phyloP scores from a whole-genome alignment of 2,329 filamentous ascomycete species.

The Fonsecaea erecta region DNA sequence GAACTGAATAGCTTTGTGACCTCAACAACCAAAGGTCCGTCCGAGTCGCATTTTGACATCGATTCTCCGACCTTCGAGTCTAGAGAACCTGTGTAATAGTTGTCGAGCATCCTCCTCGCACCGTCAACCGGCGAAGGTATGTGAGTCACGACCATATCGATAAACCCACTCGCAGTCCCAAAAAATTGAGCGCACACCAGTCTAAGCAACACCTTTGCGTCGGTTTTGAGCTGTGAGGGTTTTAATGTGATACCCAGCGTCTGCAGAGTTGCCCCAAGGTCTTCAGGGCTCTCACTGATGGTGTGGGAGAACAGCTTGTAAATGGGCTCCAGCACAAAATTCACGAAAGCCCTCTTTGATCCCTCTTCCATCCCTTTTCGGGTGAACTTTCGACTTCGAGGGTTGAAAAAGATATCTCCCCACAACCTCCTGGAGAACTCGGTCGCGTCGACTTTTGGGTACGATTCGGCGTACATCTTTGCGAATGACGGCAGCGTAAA shows the following conservation, averaged over 20 bases:
- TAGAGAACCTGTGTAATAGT: conserved; percentile 88
- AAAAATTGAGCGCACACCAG: conserved; percentile 96
- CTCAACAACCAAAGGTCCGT: conserved; percentile 89
- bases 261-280: conserved; percentile 77
- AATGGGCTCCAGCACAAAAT: conserved; percentile 93
- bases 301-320: conserved; percentile 98
- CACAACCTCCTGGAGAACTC: conserved; percentile 87
- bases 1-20: conserved; percentile 93
- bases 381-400: conserved; percentile 85
- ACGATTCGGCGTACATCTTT: conserved; percentile 92
- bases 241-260: conserved; percentile 84
- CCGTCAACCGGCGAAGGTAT: conserved; percentile 84
- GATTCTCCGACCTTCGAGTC: conserved; percentile 79
- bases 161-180: conserved; percentile 83
- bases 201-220: conserved; percentile 86
- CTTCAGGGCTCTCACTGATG: conserved; percentile 84
- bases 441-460: conserved; percentile 76
- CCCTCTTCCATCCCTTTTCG: conserved; percentile 81
- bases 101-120: conserved; percentile 74
- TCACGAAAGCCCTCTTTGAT: conserved; percentile 84
- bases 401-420: conserved; percentile 98
- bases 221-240: conserved; percentile 86
- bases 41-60: conserved; percentile 82
- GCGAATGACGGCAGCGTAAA: conserved; percentile 94
- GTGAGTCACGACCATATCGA: conserved; percentile 92